A percentile compares a stretch with the other conserved stretches of the same genome.
These are phyloP conservation scores for Acanthamoeba royreba DNA, from an alignment of 208 protist species.

Conservation along the genomic window DNA sequence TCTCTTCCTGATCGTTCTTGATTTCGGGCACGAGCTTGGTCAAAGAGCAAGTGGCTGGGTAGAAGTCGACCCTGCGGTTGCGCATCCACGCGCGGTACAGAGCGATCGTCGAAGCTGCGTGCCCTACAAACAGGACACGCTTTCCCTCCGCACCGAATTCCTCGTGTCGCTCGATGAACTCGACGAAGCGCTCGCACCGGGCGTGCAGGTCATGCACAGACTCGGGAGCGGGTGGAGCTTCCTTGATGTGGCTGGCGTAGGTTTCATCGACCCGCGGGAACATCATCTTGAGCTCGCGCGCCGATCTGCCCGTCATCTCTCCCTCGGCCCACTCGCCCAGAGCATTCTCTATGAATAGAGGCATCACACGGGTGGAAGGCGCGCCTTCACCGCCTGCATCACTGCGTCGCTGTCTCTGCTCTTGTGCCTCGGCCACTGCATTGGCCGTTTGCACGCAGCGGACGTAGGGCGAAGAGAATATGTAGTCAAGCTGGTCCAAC, in stretches of 20 bases:
- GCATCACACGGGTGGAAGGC: not conserved
- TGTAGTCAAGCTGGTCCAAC: not conserved
- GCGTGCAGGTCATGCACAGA: not conserved
- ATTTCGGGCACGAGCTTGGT: not conserved
- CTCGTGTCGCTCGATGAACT: not conserved
- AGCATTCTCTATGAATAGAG: not conserved
- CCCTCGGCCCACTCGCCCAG: slow-evolving; percentile 5
- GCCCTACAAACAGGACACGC: not conserved
- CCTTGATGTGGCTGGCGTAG: not conserved
- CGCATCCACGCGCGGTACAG: not conserved
- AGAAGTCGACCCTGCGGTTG: not conserved
- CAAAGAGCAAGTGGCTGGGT: not conserved
- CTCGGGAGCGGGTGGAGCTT: not conserved
- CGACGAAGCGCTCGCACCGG: not conserved
- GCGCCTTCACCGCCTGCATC: not conserved
- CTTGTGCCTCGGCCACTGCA: not conserved
- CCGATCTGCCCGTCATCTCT: not conserved
- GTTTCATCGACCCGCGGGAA: not conserved
- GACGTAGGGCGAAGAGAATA: slow-evolving; percentile 49
- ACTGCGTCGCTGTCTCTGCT: not conserved
- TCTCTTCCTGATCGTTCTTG: not conserved
- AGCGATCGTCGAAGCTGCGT: not conserved
- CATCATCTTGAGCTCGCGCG: not conserved
- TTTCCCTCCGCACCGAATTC: not conserved
- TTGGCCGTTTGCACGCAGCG: slow-evolving; percentile 49